These are phyloP conservation scores for Zygosaccharomyces bisporus DNA, from an alignment of 805 yeast genomes.

Conservation along the genomic window DNA sequence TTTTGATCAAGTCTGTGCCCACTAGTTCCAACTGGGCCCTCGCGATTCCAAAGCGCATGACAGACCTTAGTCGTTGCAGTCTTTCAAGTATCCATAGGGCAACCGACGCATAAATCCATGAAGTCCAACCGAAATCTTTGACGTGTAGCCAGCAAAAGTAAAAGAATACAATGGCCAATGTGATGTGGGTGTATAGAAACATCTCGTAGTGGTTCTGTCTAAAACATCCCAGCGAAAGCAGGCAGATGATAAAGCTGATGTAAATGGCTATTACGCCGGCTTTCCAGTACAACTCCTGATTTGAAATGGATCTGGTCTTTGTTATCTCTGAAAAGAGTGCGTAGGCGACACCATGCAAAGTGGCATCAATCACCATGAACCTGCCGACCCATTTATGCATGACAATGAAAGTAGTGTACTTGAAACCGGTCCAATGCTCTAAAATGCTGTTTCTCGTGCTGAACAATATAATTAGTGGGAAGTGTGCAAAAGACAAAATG, in stretches of 20 bases:
- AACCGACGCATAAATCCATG: constrained; percentile 39
- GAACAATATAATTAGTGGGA: constrained; percentile 58
- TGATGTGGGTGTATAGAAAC: constrained; percentile 44
- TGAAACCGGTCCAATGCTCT: constrained; percentile 57
- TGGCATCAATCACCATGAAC: constrained; percentile 37
- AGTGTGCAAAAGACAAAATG: constrained; percentile 41
- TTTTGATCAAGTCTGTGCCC: constrained; percentile 21
- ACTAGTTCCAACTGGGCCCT: constrained; percentile 18
- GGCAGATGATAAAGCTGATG: constrained; percentile 28
- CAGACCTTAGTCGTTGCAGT: constrained; percentile 35
- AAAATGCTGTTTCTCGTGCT: constrained; percentile 73
- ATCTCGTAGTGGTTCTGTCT: constrained; percentile 43
- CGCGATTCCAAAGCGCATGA: constrained; percentile 26
- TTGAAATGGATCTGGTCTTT: constrained; percentile 10
- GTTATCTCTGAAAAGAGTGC: constrained; percentile 35
- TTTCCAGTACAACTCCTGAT: constrained; percentile 35
- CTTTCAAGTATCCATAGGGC: constrained; percentile 44
- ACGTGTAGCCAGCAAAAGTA: constrained; percentile 48
- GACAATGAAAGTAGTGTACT: constrained; percentile 57
- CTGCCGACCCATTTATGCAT: constrained; percentile 61
- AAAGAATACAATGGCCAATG: constrained; percentile 41
- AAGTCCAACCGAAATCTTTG: constrained; percentile 41
- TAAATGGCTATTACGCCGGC: constrained; percentile 42
- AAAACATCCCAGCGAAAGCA: constrained; percentile 33
- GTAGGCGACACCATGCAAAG: constrained; percentile 41